A percentile compares a stretch with the other conserved stretches of the same genome.
Conservation (phyloP, 1,284 basidiomycete genomes). For the Schizopora paradoxa region DNA sequence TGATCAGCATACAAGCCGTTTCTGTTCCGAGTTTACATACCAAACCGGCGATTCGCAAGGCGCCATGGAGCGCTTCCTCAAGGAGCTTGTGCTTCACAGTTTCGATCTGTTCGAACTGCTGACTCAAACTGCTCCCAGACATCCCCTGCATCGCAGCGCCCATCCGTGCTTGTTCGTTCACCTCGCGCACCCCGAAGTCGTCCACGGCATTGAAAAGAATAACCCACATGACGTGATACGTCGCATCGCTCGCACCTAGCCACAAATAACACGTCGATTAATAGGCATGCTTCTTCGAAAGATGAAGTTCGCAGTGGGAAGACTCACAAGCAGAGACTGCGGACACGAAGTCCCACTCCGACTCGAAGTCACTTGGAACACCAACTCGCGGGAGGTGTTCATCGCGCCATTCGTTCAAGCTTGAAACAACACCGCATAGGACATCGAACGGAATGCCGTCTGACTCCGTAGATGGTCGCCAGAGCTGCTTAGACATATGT, state of each 20-base stretch:
- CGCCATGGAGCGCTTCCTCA: constrained; percentile 79
- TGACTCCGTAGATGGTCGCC: constrained; percentile 67
- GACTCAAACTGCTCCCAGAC: no score
- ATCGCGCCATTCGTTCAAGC: constrained; percentile 72
- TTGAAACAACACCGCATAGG: constrained; percentile 51
- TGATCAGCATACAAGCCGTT: constrained; percentile 14
- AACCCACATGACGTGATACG: constrained; percentile 89
- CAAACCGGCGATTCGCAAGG: constrained; percentile 80
- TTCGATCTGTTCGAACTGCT: no score
- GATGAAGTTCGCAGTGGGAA: constrained; percentile 10
- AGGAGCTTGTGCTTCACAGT: constrained; percentile 61
- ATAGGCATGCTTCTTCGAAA: no score
- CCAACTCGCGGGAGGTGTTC: constrained; percentile 74
- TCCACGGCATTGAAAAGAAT: constrained; percentile 73
- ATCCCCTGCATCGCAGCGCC: constrained; percentile 29
- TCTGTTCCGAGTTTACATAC: constrained; percentile 35
- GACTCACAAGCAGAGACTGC: constrained; percentile 66
- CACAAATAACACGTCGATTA: constrained; percentile 15
- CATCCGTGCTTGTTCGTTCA: constrained; percentile 43
- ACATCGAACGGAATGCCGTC: constrained; percentile 71
- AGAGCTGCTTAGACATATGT: constrained; percentile 72
- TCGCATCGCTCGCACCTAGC: constrained; percentile 77
- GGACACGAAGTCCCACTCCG: constrained; percentile 86
- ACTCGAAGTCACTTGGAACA: constrained; percentile 77
- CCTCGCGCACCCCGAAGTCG: constrained; percentile 77